Conservation (phyloP, 2,329 filamentous ascomycete genomes). For the Daldinia sp. region DNA sequence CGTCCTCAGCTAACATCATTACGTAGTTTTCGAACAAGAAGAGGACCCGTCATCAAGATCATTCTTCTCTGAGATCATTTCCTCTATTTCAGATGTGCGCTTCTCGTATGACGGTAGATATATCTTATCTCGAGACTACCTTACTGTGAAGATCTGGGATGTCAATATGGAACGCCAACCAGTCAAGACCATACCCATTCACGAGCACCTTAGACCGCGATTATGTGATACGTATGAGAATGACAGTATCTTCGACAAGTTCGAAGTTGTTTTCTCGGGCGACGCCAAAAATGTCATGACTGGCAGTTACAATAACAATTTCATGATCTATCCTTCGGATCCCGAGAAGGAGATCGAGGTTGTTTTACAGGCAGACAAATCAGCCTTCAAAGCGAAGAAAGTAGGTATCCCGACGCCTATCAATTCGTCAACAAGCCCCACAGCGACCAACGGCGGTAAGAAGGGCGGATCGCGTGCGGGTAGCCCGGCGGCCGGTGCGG, state of each 20-base stretch:
- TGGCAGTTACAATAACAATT: conserved; percentile 99
- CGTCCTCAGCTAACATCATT: conserved; percentile 42
- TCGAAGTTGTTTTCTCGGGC: conserved; percentile 98
- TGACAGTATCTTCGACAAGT: conserved; percentile 99
- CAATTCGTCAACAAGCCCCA: conserved; percentile 82
- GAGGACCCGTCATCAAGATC: conserved; percentile 96
- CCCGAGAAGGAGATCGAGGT: conserved; percentile 97
- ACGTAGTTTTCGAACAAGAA: conserved; percentile 95
- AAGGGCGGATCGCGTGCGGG: conserved; percentile 89
- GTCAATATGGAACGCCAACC: conserved; percentile 99
- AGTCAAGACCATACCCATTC: conserved; percentile 98
- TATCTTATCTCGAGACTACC: conserved; percentile 96
- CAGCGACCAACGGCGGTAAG: conserved; percentile 78
- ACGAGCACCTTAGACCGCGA: conserved; percentile 93
- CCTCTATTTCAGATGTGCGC: conserved; percentile 97
- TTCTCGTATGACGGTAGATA: conserved; percentile 97
- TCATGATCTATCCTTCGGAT: conserved; percentile 99
- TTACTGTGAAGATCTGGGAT: conserved; percentile 99
- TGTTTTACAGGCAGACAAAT: conserved; percentile 97
- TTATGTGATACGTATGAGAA: conserved; percentile 99
- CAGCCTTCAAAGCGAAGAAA: conserved; percentile 99
- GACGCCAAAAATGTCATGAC: conserved; percentile 99
- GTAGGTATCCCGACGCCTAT: conserved; percentile 97
- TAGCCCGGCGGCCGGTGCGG: conserved; percentile 82
- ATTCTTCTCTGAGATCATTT: conserved; percentile 99